Percentiles rank a stretch among this genome's conserved stretches.
These are phyloP conservation scores for Globisporangium yorkense DNA, from an alignment of 352 stramenopile genomes.

Conservation along the genomic window DNA sequence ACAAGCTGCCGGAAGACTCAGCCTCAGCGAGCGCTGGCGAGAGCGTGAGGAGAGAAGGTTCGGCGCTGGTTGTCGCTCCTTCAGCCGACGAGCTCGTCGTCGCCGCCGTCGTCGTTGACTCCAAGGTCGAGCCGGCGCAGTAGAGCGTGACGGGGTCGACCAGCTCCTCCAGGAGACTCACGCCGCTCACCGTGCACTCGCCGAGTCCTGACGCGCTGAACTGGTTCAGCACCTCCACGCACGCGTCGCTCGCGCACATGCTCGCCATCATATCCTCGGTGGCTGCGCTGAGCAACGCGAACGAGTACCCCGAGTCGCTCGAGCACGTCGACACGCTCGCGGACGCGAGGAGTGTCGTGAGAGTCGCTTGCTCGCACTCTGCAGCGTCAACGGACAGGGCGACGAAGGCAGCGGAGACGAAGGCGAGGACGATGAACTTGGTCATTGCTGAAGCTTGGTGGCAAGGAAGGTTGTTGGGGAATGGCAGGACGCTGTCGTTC, in stretches of 20 bases:
- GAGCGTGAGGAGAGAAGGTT: constrained; percentile 1
- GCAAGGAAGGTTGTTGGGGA: neutral
- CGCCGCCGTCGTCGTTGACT: constrained; percentile 8
- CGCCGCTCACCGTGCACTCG: constrained; percentile 27
- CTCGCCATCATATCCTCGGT: constrained; percentile 19
- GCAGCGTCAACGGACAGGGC: neutral
- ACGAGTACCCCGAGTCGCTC: constrained; percentile 24
- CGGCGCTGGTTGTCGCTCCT: neutral
- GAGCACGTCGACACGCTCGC: constrained; percentile 23
- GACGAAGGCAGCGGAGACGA: neutral
- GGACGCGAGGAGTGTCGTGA: constrained; percentile 22
- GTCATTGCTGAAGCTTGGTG: neutral
- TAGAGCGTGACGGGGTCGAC: constrained; percentile 24
- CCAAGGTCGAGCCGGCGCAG: constrained; percentile 16
- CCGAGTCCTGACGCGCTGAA: constrained; percentile 21
- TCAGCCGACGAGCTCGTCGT: constrained; percentile 11
- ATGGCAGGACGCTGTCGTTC: neutral
- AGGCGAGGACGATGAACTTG: neutral
- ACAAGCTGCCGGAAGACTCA: constrained; percentile 23
- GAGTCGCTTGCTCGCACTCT: constrained; percentile 18
- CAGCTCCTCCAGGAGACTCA: constrained; percentile 22
- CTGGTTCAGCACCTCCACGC: constrained; percentile 16
- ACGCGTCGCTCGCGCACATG: constrained; percentile 29
- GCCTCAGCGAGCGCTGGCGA: constrained; percentile 11
- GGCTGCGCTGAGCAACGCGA: constrained; percentile 18